A percentile compares a stretch with the other conserved stretches of the same genome.
Conservation (phyloP, 345 rosid genomes). For the Eucalyptus curtisii region DNA sequence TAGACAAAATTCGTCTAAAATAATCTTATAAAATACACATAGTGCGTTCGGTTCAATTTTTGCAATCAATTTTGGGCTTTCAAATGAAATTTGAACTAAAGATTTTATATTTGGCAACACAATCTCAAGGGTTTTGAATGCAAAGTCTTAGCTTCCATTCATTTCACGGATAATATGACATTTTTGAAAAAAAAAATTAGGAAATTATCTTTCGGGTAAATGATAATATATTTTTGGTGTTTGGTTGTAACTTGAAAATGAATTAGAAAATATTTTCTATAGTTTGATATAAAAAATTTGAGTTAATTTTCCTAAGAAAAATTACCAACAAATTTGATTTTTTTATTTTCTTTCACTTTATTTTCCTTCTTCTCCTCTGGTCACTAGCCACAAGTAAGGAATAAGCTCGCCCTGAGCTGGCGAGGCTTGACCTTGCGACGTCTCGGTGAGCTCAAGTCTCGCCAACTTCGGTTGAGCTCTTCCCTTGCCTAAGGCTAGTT, state of each 20-base stretch:
- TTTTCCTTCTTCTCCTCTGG: neutral
- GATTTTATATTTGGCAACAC: neutral
- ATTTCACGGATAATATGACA: neutral
- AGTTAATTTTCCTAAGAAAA: neutral
- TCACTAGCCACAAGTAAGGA: neutral
- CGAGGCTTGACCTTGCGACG: neutral
- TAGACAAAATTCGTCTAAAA: neutral
- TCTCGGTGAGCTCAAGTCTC: neutral
- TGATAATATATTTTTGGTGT: too few species aligned
- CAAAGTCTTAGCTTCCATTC: neutral
- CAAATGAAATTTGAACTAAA: neutral
- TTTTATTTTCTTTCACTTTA: too few species aligned
- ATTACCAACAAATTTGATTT: too few species aligned
- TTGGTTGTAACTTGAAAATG: neutral
- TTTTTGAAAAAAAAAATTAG: too few species aligned
- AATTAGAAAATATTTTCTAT: too few species aligned
- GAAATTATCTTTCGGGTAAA: too few species aligned
- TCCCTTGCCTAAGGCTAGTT: neutral
- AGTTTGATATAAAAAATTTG: too few species aligned
- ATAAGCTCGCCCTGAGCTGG: neutral
- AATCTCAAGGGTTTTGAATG: neutral
- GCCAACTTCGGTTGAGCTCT: neutral
- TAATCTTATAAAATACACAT: neutral
- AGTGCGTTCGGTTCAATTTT: rapidly evolving
- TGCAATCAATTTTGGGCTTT: neutral